Conservation (phyloP, 148 eudicot genomes). For the Rhododendron griersonianum region DNA sequence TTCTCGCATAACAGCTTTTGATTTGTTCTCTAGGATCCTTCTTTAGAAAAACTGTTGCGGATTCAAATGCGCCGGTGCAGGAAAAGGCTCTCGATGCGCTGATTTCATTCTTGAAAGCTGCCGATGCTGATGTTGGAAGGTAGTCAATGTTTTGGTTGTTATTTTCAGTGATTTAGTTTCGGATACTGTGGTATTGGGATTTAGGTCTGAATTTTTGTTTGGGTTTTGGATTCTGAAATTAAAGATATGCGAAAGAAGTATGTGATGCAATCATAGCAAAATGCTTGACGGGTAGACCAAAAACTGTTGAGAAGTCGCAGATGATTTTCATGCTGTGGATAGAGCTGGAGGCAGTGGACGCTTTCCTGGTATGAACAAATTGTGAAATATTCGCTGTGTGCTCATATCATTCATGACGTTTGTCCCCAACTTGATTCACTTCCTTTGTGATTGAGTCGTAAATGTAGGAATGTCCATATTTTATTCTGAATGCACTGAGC, state of each 20-base stretch:
- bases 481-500: neutral
- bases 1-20: neutral
- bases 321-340: constrained; percentile 83
- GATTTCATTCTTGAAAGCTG: constrained; percentile 77
- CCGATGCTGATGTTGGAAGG: constrained; percentile 94
- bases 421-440: neutral
- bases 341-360: constrained; percentile 93
- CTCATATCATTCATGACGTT: neutral
- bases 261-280: constrained; percentile 90
- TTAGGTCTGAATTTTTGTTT: neutral
- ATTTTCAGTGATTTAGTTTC: neutral
- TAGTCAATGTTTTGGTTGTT: constrained; percentile 5
- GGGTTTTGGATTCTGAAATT: constrained; percentile 2
- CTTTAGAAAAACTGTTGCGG: constrained; percentile 79
- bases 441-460: neutral
- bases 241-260: constrained; percentile 86
- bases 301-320: constrained; percentile 98
- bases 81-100: constrained; percentile 95
- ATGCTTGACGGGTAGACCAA: constrained; percentile 90
- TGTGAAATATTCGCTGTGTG: neutral
- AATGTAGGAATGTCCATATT: neutral
- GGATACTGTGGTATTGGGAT: neutral
- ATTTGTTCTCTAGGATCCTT: constrained; percentile 45
- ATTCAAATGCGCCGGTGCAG: constrained; percentile 96
- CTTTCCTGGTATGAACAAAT: constrained; percentile 63